Evolutionary conservation across 2,329 filamentous ascomycete genomes (phyloP).

Genomic region (Lasiodiplodia sp.): DNA sequence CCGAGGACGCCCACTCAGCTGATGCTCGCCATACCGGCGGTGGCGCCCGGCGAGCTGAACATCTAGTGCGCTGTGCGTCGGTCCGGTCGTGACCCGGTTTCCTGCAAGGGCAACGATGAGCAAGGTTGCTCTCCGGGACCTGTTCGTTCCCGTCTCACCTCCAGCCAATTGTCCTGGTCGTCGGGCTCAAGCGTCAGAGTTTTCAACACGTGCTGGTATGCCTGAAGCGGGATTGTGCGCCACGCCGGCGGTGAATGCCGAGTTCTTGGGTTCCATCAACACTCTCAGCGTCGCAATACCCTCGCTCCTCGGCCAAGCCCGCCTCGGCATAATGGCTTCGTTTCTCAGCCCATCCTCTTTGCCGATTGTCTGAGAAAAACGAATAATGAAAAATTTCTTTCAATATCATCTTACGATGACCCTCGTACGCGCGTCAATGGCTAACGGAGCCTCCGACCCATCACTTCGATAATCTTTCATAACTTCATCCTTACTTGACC

Average conservation of each 20-base stretch:
- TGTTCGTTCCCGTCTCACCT: background rate
- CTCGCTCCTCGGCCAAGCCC: background rate
- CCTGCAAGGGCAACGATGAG: background rate
- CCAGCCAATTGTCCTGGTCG: background rate
- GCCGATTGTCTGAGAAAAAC: background rate
- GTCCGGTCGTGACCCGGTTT: background rate
- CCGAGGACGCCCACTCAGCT: conserved; percentile 12
- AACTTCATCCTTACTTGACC: background rate
- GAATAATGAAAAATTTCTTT: background rate
- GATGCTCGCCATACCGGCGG: conserved; percentile 25
- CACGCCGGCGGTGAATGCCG: background rate
- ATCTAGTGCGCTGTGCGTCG: background rate
- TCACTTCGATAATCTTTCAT: background rate
- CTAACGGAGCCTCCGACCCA: background rate
- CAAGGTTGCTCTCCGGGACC: background rate
- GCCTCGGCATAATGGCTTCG: background rate
- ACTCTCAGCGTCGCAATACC: background rate
- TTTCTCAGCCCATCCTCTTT: background rate
- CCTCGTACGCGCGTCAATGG: background rate
- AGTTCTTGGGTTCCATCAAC: background rate
- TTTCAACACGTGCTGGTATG: background rate
- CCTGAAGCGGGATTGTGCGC: background rate
- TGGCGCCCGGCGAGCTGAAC: conserved; percentile 1
- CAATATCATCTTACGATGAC: background rate
- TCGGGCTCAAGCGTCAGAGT: background rate